Evolutionary conservation across 495 filamentous ascomycete genomes (phyloP).

Genomic region (Pseudoneurospora amorphoporcata): DNA sequence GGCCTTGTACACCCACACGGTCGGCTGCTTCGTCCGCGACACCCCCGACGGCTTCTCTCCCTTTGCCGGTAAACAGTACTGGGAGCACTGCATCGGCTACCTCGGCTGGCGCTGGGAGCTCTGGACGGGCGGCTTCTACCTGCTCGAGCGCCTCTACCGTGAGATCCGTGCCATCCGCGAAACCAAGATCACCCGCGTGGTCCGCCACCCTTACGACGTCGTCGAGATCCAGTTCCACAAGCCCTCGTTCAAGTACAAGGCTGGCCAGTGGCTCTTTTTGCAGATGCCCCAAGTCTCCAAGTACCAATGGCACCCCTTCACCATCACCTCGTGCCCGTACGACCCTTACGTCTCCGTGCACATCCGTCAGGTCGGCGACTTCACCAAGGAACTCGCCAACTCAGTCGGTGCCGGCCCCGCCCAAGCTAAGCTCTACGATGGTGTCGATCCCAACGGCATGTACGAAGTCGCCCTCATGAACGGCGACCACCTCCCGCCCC

Average conservation of each 20-base stretch:
- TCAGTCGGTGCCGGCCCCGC: constrained; percentile 83
- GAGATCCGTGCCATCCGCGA: constrained; percentile 72
- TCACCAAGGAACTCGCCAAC: constrained; percentile 78
- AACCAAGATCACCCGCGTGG: constrained; percentile 85
- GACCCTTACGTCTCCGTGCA: constrained; percentile 92
- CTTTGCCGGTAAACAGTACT: constrained; percentile 71
- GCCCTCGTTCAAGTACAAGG: constrained; percentile 94
- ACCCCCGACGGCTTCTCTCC: constrained; percentile 61
- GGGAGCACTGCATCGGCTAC: constrained; percentile 91
- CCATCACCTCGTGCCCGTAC: constrained; percentile 95
- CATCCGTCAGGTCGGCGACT: constrained; percentile 93
- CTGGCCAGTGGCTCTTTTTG: constrained; percentile 95
- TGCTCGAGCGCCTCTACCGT: constrained; percentile 81
- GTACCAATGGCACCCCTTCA: constrained; percentile 98
- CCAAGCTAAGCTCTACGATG: constrained; percentile 76
- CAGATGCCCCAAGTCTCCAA: constrained; percentile 80
- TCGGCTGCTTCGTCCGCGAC: constrained; percentile 90
- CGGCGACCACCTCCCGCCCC: constrained; percentile 75
- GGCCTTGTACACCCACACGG: constrained; percentile 89
- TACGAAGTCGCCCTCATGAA: constrained; percentile 96
- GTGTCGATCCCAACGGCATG: constrained; percentile 88
- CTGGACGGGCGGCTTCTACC: constrained; percentile 73
- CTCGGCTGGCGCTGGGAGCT: constrained; percentile 97
- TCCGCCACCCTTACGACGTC: constrained; percentile 95
- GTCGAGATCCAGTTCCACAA: constrained; percentile 97